Evolutionary conservation across 169 alveolate genomes (phyloP), one percentile per base, ranked within the genome.

Genomic region (Cryptosporidium andersoni): DNA sequence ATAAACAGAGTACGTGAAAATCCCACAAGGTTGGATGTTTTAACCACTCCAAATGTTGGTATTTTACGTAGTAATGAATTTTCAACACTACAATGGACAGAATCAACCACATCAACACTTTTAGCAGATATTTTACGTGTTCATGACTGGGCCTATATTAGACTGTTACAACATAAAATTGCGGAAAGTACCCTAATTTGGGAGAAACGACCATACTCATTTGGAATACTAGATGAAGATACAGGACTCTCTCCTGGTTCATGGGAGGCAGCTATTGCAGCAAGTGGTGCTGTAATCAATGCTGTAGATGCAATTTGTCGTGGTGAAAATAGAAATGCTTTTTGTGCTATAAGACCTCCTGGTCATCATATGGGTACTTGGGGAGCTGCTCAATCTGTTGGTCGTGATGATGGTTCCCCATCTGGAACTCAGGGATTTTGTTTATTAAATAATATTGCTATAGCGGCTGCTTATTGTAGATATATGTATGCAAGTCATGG

Each of bases 361-460:
- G 99, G 99, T 1, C 99, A 98, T 81, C 99, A 98, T 88, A 95
- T 97, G 47, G 99, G 99, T 1, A 93, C 96, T 37, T 97, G 94
- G 93, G 99, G 99, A 34, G 98, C 98, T 43, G 94, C 93, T 8
- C 81, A 66, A 39, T 62, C 58, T 51, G 89, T 67, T 42, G 92
- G 81, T 3, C 81, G 52, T 34, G 80, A 82, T 53, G 91, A 81
- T 66, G 68, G 90, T 39, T 65, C 88, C 51, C 91, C 93, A 11
- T 91, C 93, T 45, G 96, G 96, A 5, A 94, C 97, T 0, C 98
- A 97, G 89, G 99, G 99, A 42, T 98, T 98, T 89, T 98, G 99
- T 82, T 89, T 96, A 64, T 81, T 98, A 34, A 98, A 98, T 90
- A 98, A 97, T 88, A 97, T 97, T 9, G 99, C 99, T 36, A 95